Conservation (phyloP, 2,329 filamentous ascomycete species). For the Geosmithia morbida region DNA sequence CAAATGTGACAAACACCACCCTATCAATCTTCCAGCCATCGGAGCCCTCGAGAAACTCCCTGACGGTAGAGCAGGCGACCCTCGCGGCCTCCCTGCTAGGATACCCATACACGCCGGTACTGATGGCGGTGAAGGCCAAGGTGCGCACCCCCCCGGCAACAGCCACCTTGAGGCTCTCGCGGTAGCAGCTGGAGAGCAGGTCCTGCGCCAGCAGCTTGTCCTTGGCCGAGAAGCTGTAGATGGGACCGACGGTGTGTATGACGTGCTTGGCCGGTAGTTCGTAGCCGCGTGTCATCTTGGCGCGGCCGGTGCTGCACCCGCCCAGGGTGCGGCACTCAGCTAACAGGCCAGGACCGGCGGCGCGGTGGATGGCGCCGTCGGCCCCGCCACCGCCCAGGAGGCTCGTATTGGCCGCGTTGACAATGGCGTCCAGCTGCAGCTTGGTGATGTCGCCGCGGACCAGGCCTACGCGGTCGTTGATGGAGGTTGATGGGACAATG, state of each 20-base stretch:
- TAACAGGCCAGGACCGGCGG: slow-evolving; percentile 56
- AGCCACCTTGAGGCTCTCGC: slow-evolving; percentile 56
- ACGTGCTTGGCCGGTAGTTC: slow-evolving; percentile 61
- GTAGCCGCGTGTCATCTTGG: slow-evolving; percentile 74
- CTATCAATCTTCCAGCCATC: slow-evolving; percentile 43
- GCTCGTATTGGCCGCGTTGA: slow-evolving; percentile 77
- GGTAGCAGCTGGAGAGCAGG: slow-evolving; percentile 52
- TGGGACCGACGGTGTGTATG: slow-evolving; percentile 82
- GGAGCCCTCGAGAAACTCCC: slow-evolving; percentile 34
- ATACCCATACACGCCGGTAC: slow-evolving; percentile 84
- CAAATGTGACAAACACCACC: slow-evolving; percentile 77
- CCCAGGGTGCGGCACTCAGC: slow-evolving; percentile 56
- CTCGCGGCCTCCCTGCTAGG: slow-evolving; percentile 58
- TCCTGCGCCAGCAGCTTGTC: slow-evolving; percentile 18
- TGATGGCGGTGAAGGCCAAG: slow-evolving; percentile 73
- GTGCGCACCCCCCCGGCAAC: slow-evolving; percentile 49
- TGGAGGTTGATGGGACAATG: slow-evolving; percentile 24
- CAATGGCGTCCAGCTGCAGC: slow-evolving; percentile 66
- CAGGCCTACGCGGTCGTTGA: slow-evolving; percentile 60
- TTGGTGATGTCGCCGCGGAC: slow-evolving; percentile 70
- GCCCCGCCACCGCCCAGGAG: slow-evolving; percentile 85
- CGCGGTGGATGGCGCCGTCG: slow-evolving; percentile 73
- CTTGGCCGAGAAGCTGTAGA: slow-evolving; percentile 39
- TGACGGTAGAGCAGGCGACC: slow-evolving; percentile 50
- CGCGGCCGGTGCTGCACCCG: slow-evolving; percentile 63